Conservation (phyloP, 2,329 filamentous ascomycete genomes). For the Aspergillus piperis region DNA sequence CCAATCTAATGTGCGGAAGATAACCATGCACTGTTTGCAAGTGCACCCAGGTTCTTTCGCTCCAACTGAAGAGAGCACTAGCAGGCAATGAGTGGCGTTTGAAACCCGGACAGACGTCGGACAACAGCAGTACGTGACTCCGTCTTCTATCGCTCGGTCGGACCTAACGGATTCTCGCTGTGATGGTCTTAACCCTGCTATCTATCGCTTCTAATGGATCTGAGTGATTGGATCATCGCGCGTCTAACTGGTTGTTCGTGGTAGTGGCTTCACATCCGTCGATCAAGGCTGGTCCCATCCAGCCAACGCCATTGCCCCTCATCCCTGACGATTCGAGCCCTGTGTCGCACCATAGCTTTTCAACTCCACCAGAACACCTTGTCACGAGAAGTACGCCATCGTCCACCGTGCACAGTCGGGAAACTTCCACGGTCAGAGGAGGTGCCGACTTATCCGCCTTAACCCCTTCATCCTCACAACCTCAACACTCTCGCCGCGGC, state of each 20-base stretch:
- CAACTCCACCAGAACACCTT: conserved; percentile 41
- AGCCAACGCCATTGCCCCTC: conserved; percentile 43
- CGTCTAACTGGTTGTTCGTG: conserved; percentile 15
- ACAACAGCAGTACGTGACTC: conserved; percentile 23
- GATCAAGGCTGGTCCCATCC: conserved; percentile 41
- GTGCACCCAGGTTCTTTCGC: conserved; percentile 16
- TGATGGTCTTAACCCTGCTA: neutral
- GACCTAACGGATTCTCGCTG: conserved; percentile 12
- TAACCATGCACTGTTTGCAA: conserved; percentile 25
- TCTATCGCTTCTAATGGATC: neutral
- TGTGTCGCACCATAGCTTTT: conserved; percentile 40
- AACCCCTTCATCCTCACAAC: conserved; percentile 38
- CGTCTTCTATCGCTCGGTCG: neutral
- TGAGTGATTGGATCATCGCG: neutral
- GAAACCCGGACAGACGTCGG: conserved; percentile 16
- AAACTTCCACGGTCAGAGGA: conserved; percentile 47
- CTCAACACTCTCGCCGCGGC: conserved; percentile 37
- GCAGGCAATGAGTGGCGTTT: conserved; percentile 20
- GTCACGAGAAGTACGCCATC: conserved; percentile 40
- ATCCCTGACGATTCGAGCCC: conserved; percentile 42
- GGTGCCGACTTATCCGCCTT: conserved; percentile 41
- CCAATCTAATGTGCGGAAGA: conserved; percentile 14
- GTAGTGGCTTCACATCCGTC: conserved; percentile 42
- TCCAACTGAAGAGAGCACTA: conserved; percentile 18
- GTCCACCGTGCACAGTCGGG: conserved; percentile 45